Evolutionary conservation across 306 rosid genomes (phyloP), one percentile per base, ranked within the genome.

Genomic region (Glycine latifolia): DNA sequence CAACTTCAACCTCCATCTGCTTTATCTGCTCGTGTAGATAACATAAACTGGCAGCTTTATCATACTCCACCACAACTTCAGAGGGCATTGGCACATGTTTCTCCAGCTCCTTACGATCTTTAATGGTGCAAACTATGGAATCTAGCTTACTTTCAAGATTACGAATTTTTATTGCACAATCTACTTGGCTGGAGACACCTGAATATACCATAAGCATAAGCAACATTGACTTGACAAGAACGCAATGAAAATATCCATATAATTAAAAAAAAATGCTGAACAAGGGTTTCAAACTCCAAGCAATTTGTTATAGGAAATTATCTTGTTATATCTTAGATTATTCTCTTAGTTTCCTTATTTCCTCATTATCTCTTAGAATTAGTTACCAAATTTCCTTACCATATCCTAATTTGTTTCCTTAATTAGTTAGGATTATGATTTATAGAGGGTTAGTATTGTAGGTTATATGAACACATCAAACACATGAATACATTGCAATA

Each of bases 61-160:
- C 99, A 84, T 95, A 93, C 88, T 89, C 87, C 81, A 89, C 98
- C 86, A 93, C 98, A 79, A 89, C 78, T 81, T 95, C 99, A 12
- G 98, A 95, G 75, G 99, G 99, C 96, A 89, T 93, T 1, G 99
- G 99, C 58, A 95, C 99, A 79, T 95, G 94, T 87, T 90, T 93
- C 89, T 95, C 99, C 78, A 95, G 89, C 90, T 95, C 99, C 90
- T 89, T 95, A 10, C 99, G 98, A 65, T 95, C 99, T 88, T 93
- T 95, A 75, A 95, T 86, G 76, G 99, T 95, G 83, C 98, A 95
- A 75, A 95, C 99, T 73, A 89, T 81, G 71, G 99, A 95, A 88
- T 95, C 99, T 77, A 95, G 85, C 92, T 95, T 95, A 85, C 97
- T 95, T 89, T 95, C 99, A 86, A 95, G 99, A 89, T 93, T 95